Conservation (phyloP, 2,329 filamentous ascomycete species). For the Periconia sp. region DNA sequence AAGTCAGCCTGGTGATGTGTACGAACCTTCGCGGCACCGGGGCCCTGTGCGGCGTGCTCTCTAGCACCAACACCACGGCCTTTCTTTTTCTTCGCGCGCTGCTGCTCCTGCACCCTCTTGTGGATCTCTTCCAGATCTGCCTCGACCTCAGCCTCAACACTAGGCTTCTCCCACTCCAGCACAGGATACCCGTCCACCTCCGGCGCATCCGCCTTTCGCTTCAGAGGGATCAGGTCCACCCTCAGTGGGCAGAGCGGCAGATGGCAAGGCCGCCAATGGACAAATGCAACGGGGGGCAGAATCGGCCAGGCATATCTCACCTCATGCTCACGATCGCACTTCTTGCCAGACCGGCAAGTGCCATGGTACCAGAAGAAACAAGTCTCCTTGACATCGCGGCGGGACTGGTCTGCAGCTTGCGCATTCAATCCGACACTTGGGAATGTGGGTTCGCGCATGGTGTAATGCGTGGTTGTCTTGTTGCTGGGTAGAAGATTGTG, state of each 20-base stretch:
- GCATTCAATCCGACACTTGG: neutral
- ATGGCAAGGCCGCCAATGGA: constrained; percentile 21
- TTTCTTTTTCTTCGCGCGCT: neutral
- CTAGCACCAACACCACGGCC: too few species aligned
- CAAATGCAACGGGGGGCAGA: constrained; percentile 18
- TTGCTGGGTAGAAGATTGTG: too few species aligned
- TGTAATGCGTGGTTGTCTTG: too few species aligned
- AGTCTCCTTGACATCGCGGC: constrained; percentile 15
- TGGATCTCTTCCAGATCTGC: neutral
- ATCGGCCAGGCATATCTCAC: constrained; percentile 29
- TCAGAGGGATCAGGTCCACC: constrained; percentile 16
- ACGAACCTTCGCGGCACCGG: too few species aligned
- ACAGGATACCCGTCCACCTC: neutral
- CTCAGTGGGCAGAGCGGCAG: constrained; percentile 27
- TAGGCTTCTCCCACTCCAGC: too few species aligned
- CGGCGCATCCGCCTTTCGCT: neutral
- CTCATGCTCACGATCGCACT: constrained; percentile 21
- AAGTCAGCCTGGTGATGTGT: too few species aligned
- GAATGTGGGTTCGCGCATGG: neutral
- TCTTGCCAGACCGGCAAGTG: constrained; percentile 14
- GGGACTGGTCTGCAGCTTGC: too few species aligned
- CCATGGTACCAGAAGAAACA: constrained; percentile 39
- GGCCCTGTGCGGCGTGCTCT: too few species aligned
- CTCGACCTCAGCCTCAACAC: too few species aligned
- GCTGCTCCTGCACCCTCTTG: neutral